Conservation (phyloP, 108 stramenopile species). For the Cyclotella sp. region DNA sequence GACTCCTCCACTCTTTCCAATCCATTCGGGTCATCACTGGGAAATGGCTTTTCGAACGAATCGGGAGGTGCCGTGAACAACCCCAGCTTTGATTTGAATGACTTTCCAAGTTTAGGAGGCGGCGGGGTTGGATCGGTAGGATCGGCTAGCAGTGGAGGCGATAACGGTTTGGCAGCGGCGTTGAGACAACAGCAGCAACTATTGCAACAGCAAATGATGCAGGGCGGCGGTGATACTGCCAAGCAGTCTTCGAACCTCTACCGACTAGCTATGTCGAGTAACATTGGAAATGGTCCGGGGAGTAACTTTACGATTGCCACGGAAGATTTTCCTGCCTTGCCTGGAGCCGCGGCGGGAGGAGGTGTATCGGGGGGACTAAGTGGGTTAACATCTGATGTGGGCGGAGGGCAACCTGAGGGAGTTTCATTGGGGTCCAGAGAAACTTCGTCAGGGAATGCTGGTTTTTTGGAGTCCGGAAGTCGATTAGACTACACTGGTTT, state of each 20-base stretch:
- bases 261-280: slow-evolving; percentile 75
- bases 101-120: slow-evolving; percentile 88
- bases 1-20: slow-evolving; percentile 4
- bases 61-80: slow-evolving; percentile 30
- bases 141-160: slow-evolving; percentile 40
- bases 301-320: slow-evolving; percentile 82
- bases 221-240: slow-evolving; percentile 40
- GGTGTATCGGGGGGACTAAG: background rate
- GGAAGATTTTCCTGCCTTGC: slow-evolving; percentile 85
- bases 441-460: slow-evolving; percentile 27
- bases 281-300: slow-evolving; percentile 57
- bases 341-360: slow-evolving; percentile 4
- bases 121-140: slow-evolving; percentile 39
- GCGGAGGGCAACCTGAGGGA: slow-evolving; percentile 34
- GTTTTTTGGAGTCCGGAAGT: slow-evolving; percentile 39
- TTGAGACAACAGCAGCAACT: slow-evolving; percentile 74
- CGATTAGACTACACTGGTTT: slow-evolving; percentile 54
- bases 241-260: slow-evolving; percentile 68
- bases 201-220: slow-evolving; percentile 77
- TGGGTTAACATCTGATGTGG: slow-evolving; percentile 18
- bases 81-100: slow-evolving; percentile 79
- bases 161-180: slow-evolving; percentile 74
- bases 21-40: slow-evolving; percentile 37
- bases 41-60: slow-evolving; percentile 43
- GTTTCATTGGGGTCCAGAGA: slow-evolving; percentile 31